These are phyloP conservation scores for Bertia moriformis DNA, from an alignment of 2,329 filamentous ascomycete genomes.

Conservation along the genomic window DNA sequence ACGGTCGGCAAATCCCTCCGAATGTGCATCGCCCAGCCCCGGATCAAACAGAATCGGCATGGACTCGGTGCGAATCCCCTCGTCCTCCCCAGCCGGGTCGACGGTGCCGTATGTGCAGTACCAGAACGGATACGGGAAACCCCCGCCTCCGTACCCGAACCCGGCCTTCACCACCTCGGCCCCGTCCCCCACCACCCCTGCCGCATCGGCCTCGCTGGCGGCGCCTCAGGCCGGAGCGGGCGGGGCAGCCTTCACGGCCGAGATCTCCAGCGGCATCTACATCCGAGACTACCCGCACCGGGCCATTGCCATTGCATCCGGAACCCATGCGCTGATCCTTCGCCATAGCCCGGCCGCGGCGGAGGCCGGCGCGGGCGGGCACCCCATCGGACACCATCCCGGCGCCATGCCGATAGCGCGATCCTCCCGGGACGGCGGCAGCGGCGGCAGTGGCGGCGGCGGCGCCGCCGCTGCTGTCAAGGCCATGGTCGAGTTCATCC, in stretches of 20 bases:
- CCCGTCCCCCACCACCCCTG: neutral
- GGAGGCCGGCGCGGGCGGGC: slow-evolving; percentile 25
- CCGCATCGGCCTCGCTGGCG: slow-evolving; percentile 17
- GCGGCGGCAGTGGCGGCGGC: no score
- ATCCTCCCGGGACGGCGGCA: slow-evolving; percentile 22
- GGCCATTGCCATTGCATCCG: slow-evolving; percentile 72
- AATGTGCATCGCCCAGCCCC: no score
- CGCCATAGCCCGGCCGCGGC: slow-evolving; percentile 57
- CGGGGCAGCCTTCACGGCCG: slow-evolving; percentile 30
- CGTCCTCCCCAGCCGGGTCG: no score
- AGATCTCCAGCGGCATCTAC: slow-evolving; percentile 61
- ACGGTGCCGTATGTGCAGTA: no score
- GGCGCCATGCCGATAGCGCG: slow-evolving; percentile 32
- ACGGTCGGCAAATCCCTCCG: no score
- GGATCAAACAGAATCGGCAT: no score
- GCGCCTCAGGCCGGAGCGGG: slow-evolving; percentile 21
- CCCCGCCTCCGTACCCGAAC: no score
- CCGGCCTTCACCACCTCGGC: neutral
- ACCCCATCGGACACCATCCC: slow-evolving; percentile 40
- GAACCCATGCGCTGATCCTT: slow-evolving; percentile 69
- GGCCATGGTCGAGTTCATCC: slow-evolving; percentile 81
- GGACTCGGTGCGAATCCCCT: neutral
- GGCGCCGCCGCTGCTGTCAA: slow-evolving; percentile 35
- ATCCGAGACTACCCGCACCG: slow-evolving; percentile 77
- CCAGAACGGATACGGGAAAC: neutral